Evolutionary conservation across 768 basidiomycete species (phyloP).

Genomic region (Mrakia gelida): DNA sequence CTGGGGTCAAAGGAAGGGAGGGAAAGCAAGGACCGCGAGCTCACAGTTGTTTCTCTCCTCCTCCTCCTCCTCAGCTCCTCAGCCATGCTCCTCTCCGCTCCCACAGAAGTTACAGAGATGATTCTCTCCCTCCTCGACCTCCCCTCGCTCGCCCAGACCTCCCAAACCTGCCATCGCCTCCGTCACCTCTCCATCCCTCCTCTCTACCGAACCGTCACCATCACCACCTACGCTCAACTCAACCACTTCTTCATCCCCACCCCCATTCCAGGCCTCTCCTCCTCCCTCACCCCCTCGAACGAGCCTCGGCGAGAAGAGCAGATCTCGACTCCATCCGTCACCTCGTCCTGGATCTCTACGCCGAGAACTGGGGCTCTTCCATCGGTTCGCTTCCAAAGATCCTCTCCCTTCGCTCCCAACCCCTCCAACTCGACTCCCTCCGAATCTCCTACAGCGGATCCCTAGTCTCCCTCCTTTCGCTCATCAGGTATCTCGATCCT

Average conservation of each 20-base stretch:
- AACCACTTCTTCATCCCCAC: background rate
- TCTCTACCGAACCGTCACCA: conserved; percentile 5
- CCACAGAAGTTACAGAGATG: no score
- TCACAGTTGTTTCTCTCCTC: no score
- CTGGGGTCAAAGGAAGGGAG: no score
- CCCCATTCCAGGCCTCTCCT: background rate
- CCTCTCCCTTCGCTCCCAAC: background rate
- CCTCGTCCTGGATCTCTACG: background rate
- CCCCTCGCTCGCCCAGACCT: background rate
- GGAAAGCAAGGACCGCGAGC: no score
- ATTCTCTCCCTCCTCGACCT: conserved; percentile 8
- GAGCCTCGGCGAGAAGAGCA: background rate
- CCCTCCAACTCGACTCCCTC: background rate
- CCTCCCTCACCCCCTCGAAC: background rate
- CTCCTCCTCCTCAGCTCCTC: no score
- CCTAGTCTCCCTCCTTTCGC: background rate
- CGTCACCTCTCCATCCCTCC: background rate
- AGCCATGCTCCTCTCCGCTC: no score
- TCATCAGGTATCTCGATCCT: background rate
- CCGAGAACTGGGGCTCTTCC: background rate
- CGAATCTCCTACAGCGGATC: background rate
- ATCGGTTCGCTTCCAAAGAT: background rate
- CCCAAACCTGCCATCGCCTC: conserved; percentile 2
- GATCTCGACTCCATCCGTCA: background rate
- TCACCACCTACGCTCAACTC: background rate